Evolutionary conservation across 176 grass and related monocot genomes (phyloP).

Genomic region (Olyra latifolia): DNA sequence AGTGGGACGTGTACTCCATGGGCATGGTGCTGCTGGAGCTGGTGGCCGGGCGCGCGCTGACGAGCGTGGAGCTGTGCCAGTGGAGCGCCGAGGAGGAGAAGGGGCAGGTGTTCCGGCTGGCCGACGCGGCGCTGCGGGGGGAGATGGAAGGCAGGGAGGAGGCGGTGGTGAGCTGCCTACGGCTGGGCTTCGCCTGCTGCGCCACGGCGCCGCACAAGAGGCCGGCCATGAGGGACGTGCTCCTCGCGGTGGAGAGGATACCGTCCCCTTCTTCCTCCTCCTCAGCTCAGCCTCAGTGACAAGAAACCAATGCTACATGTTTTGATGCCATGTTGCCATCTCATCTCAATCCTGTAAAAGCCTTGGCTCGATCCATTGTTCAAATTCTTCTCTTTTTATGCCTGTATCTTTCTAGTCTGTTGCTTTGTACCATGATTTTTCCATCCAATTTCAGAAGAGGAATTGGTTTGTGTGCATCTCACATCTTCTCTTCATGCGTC

Average conservation of each 20-base stretch:
- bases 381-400: background rate
- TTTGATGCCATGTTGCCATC: background rate
- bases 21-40: slow-evolving; percentile 81
- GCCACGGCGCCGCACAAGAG: slow-evolving; percentile 56
- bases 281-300: background rate
- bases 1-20: slow-evolving; percentile 82
- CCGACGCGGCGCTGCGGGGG: slow-evolving; percentile 52
- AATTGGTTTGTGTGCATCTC: slow-evolving; percentile 11
- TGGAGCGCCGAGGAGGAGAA: slow-evolving; percentile 37
- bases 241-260: slow-evolving; percentile 65
- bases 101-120: slow-evolving; percentile 41
- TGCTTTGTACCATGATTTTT: background rate
- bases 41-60: slow-evolving; percentile 66
- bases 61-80: slow-evolving; percentile 69
- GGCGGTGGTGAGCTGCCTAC: slow-evolving; percentile 59
- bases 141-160: slow-evolving; percentile 67
- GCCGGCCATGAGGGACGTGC: slow-evolving; percentile 70
- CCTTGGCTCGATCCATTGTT: background rate
- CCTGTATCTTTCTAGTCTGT: background rate
- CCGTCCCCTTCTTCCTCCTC: slow-evolving; percentile 33
- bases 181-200: slow-evolving; percentile 72
- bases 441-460: slow-evolving; percentile 24
- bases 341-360: background rate
- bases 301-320: too few relatives aligned
- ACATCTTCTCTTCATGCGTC: background rate